Base-by-base conservation (phyloP, 2,329 filamentous ascomycete genomes). In the Fusarium poae region DNA sequence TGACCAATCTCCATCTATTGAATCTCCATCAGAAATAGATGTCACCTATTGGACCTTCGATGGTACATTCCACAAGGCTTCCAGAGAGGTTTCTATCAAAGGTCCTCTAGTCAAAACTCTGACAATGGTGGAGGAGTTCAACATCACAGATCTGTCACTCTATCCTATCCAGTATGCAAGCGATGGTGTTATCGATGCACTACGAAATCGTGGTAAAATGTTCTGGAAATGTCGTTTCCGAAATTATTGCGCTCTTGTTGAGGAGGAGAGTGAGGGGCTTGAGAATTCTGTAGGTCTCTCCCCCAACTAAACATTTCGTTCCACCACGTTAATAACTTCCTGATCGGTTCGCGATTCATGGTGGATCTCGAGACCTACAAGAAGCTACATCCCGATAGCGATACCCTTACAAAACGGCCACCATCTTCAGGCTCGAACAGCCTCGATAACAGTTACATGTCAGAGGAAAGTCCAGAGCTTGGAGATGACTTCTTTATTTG, bases 171-270 rank as follows among this genome's bases (percentile, higher is more conserved):
- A 25, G 0, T 21, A 54, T 9, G 23, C 5, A 0, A 18, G 27
- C 1, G 2, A 15, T 0, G 15, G 3, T 0, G 20, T 23, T 8
- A 3, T 4, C 6, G 0, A 4, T 1, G 40, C 2, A 5, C 30
- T 58, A 0, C 27, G 23, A 3, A 18, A 18, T 1, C 48, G 39
- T 0, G 55, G 49, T 1, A 9, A 16, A 2, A 57, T 57, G 48
- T 57, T 43, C 3, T 57, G 30, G 55, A 43, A 57, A 18, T 57
- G 55, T 3, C 37, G 55, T 0, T 4, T 7, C 13, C 48, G 55
- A 2, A 57, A 57, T 18, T 57, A 57, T 4, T 37, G 54, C 2
- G 15, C 15, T 29, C 5, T n/a, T 15, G 35, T 5, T n/a, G n/a
- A 9, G 18, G 44, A 46, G 12, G 21, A 13, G 3, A 21, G n/a